A percentile compares a stretch with the other conserved stretches of the same genome.
These are phyloP conservation scores for Nannochloropsis salina DNA, from an alignment of 108 stramenopile genomes.

Conservation along the genomic window DNA sequence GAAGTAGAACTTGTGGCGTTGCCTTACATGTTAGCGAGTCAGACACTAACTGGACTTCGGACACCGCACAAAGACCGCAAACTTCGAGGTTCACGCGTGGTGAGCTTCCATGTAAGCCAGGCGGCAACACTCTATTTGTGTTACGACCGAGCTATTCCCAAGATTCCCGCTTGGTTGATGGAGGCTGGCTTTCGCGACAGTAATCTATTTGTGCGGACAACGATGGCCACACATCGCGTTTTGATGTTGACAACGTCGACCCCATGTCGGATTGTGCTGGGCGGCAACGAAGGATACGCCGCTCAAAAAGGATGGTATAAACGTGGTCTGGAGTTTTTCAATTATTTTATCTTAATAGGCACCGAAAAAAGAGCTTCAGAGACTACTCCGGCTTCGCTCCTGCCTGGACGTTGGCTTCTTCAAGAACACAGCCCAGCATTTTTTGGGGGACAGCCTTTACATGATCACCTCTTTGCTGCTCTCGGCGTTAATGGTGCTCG, in stretches of 20 bases:
- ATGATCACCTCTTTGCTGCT: not conserved
- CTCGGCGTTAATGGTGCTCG: not conserved
- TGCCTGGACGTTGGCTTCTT: not conserved
- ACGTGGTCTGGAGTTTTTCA: not conserved
- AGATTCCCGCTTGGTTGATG: not conserved
- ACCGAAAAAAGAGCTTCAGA: not conserved
- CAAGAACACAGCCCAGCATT: slow-evolving; percentile 2
- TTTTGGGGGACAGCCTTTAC: not conserved
- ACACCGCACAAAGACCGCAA: not conserved
- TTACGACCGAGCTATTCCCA: slow-evolving; percentile 14
- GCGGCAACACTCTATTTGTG: not conserved
- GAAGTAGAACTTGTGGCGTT: not conserved
- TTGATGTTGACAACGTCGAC: not conserved
- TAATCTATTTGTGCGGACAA: not conserved
- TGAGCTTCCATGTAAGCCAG: not conserved
- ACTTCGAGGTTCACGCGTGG: not conserved
- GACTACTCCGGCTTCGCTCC: not conserved
- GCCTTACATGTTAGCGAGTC: not conserved
- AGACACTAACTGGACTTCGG: not conserved
- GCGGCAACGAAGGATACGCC: not conserved
- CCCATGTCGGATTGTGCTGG: not conserved
- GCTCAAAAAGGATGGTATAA: not conserved
- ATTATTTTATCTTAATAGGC: not conserved
- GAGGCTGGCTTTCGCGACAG: not conserved
- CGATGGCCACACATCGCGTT: not conserved